Base-by-base conservation (phyloP, 257 asterid species). In the Knoxia roxburghii region DNA sequence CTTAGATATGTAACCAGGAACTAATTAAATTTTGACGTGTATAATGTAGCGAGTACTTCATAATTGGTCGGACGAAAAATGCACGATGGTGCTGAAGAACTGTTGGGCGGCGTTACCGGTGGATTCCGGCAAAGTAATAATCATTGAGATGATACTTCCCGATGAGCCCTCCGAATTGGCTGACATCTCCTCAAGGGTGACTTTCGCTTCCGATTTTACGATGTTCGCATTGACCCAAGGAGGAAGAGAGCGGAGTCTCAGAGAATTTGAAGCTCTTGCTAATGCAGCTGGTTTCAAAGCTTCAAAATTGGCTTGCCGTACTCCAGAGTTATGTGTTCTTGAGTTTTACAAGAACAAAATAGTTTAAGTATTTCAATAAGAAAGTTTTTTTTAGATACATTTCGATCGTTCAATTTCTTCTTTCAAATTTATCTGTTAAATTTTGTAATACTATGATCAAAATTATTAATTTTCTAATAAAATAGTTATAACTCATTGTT, bases 71-170 rank as follows among this genome's bases (percentile, higher is more conserved):
- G n/a, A n/a, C n/a, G 80, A 72, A 20, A 43, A 30, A 35, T 67
- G 80, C 4, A 3, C 72, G 61, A 76, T 63, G 41, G 40, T 76
- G 23, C 53, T 76, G 48, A 62, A 61, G 57, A 76, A 76, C 15
- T 72, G 74, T 56, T 68, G 65, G 63, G 51, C 35, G 32, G 65
- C 74, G 18, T 45, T 76, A 27, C 61, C 72, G 54, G 39, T n/a
- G n/a, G n/a, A 61, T 24, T 40, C 52, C 63, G 80, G 80, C 17
- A 76, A 72, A 53, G 74, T 76, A n/a, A 65, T 72, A 27, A 33
- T 72, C 23, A 63, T 72, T 7, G 80, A 62, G 11, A 17, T 27
- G 29, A 60, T 76, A 33, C 53, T 72, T 37, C 68, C 72, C n/a
- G n/a, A n/a, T 13, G 77, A 71, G 48, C 12, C 50, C 43, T 74